Evolutionary conservation across 2,329 filamentous ascomycete genomes (phyloP).

Genomic region (Fusarium humuli): DNA sequence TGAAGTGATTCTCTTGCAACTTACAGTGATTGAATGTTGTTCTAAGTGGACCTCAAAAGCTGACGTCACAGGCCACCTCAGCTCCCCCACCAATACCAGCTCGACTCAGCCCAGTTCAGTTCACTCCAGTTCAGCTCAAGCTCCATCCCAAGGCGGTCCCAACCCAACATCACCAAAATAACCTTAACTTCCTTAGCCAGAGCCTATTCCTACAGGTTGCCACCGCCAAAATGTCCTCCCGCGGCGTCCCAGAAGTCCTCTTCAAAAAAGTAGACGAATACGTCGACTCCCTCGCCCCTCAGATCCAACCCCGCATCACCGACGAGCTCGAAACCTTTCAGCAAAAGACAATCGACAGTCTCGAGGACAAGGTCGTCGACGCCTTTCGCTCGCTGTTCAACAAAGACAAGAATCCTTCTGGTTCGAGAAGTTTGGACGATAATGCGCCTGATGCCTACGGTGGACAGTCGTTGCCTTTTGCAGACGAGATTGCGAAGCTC

Average conservation of each 20-base stretch:
- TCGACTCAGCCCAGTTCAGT: background rate
- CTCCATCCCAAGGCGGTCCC: slow-evolving; percentile 2
- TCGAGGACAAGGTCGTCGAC: slow-evolving; percentile 59
- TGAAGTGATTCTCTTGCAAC: background rate
- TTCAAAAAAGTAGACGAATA: slow-evolving; percentile 60
- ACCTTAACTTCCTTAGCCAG: slow-evolving; percentile 11
- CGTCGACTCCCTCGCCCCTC: slow-evolving; percentile 59
- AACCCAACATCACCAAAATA: slow-evolving; percentile 13
- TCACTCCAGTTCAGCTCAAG: slow-evolving; percentile 3
- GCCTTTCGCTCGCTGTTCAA: slow-evolving; percentile 60
- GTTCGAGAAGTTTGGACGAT: slow-evolving; percentile 48
- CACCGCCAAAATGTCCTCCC: slow-evolving; percentile 50
- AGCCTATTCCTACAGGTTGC: background rate
- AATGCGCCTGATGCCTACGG: slow-evolving; percentile 57
- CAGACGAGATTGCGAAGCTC: slow-evolving; percentile 57
- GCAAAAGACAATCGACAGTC: slow-evolving; percentile 57
- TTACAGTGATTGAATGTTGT: slow-evolving; percentile 3
- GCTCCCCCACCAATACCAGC: slow-evolving; percentile 3
- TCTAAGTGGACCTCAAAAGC: slow-evolving; percentile 10
- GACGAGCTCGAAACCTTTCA: slow-evolving; percentile 58
- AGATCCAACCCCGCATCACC: slow-evolving; percentile 60
- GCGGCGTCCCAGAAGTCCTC: slow-evolving; percentile 56
- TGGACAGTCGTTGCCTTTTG: slow-evolving; percentile 57
- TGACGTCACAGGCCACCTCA: slow-evolving; percentile 34
- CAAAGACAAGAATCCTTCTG: slow-evolving; percentile 45